Evolutionary conservation across 108 stramenopile species (phyloP), one percentile per base, ranked within the genome.

Genomic region (Skeletonema tropicum): DNA sequence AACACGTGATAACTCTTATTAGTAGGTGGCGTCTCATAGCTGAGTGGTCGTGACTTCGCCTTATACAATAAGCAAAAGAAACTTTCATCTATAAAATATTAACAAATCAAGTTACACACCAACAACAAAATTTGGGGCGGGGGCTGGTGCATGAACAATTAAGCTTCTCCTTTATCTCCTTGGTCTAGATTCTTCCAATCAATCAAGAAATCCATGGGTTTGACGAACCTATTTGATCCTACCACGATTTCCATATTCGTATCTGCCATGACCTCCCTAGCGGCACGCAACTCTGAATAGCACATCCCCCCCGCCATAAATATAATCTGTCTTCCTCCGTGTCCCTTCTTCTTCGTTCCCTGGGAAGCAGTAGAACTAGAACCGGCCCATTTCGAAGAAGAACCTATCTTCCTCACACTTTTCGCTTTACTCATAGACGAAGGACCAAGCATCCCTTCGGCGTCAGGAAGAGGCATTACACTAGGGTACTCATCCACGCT

Each of bases 221-320:
- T 85, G 41, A 90, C 60, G 71, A 93, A 94, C 14, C 85, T 71
- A 21, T 92, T 97, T 14, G 84, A 80, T 6, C 93, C 94, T 46
- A 91, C 74, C n/a, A 96, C 83, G 61, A 98, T 87, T 71, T 98
- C 97, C 32, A 84, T 77, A 12, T 77, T 77, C 33, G 87, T 83
- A 45, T 81, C 82, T 60, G 82, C 68, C 94, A 93, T 91, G 0
- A 93, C 85, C 61, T 95, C 93, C 32, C 93, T 76, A 11, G 89
- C 90, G 21, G 93, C 75, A 36, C 96, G 83, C 35, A 98, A 57
- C 72, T 98, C 97, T 0, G 91, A 87, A 70, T 87, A 94, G 32
- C 89, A 85, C 71, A 95, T 77, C 19, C 97, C 97, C 46, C 97
- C 97, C 14, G 87, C 82, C 74, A 93, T 90, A 71, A 96, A 97